These are phyloP conservation scores for Aspergillus sp. DNA, from an alignment of 2,329 filamentous ascomycete species.

Conservation along the genomic window DNA sequence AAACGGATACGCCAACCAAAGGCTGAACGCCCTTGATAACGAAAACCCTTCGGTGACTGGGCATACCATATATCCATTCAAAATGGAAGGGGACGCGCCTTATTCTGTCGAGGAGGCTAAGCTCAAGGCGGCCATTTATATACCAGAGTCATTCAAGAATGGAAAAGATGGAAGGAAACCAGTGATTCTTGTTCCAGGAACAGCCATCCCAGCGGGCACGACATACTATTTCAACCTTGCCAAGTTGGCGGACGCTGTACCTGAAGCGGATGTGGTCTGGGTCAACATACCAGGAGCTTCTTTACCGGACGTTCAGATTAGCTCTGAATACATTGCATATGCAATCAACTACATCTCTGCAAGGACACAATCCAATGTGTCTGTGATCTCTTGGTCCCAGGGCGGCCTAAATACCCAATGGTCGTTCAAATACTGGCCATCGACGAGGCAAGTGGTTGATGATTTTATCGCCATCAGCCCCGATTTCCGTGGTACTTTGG, in stretches of 20 bases:
- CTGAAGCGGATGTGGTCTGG: slow-evolving; percentile 54
- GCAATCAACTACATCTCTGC: slow-evolving; percentile 57
- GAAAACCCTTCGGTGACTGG: slow-evolving; percentile 7
- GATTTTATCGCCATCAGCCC: slow-evolving; percentile 55
- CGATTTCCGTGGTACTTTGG: slow-evolving; percentile 30
- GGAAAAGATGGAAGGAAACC: slow-evolving; percentile 44
- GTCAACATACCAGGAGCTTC: slow-evolving; percentile 54
- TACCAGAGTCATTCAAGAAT: slow-evolving; percentile 19
- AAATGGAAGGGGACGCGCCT: slow-evolving; percentile 43
- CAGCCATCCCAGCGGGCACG: slow-evolving; percentile 49
- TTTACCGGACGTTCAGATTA: slow-evolving; percentile 51
- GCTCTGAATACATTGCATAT: slow-evolving; percentile 58
- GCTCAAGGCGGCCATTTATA: slow-evolving; percentile 37
- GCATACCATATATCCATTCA: slow-evolving; percentile 17
- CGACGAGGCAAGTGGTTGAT: slow-evolving; percentile 45
- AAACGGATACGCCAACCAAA: slow-evolving; percentile 1
- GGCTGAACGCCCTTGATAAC: slow-evolving; percentile 19
- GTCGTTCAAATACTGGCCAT: slow-evolving; percentile 60
- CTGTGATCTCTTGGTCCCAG: slow-evolving; percentile 57
- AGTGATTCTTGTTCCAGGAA: slow-evolving; percentile 56
- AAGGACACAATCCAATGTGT: slow-evolving; percentile 42
- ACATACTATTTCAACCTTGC: slow-evolving; percentile 51
- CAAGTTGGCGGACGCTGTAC: slow-evolving; percentile 46
- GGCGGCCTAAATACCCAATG: slow-evolving; percentile 57
- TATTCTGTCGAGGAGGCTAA: slow-evolving; percentile 49